Evolutionary conservation across 441 rosid species (phyloP), one percentile per base, ranked within the genome.

Genomic region (Erodium chrysanthum): DNA sequence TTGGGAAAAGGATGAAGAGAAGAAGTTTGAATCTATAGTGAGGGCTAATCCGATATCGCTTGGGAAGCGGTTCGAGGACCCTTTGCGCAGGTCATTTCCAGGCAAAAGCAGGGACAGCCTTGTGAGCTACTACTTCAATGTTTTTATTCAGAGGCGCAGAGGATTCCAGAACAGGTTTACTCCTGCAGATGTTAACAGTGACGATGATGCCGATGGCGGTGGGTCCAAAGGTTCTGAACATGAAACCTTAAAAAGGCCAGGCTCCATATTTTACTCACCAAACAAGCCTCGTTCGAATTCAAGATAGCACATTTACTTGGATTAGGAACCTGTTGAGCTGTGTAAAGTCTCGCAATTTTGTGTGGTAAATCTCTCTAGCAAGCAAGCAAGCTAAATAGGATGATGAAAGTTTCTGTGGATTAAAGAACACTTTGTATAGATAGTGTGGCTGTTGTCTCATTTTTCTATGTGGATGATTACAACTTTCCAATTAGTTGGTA

Each of bases 41-140:
- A 37, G 42, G 42, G 42, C 42, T 37, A 37, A 37, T 37, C 42
- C 72, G 40, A 76, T 79, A 48, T 84, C 85, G 0, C 75, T 67
- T 18, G 82, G 65, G 42, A 76, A 58, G 65, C 64, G 65, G 40
- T 82, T 86, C 71, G 84, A 89, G 82, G 81, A 84, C 21, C 78
- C 79, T 75, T 67, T 88, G 64, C 50, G 60, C 73, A 78, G 71
- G 66, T 31, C 5, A 60, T 83, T 91, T 72, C 74, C 78, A 9
- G 70, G 61, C 37, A 89, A 81, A 85, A 79, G 73, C 71, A 80
- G 86, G 74, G 90, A 72, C 76, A 84, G 80, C 40, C 74, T 94
- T 33, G 96, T 85, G 65, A 80, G 90, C 78, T 94, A 91, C 74
- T 88, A 85, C 82, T 94, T 75, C 78, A 94, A 89, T 68, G 97